These are phyloP conservation scores for Cicer judaicum DNA, from an alignment of 306 rosid species.

Conservation along the genomic window DNA sequence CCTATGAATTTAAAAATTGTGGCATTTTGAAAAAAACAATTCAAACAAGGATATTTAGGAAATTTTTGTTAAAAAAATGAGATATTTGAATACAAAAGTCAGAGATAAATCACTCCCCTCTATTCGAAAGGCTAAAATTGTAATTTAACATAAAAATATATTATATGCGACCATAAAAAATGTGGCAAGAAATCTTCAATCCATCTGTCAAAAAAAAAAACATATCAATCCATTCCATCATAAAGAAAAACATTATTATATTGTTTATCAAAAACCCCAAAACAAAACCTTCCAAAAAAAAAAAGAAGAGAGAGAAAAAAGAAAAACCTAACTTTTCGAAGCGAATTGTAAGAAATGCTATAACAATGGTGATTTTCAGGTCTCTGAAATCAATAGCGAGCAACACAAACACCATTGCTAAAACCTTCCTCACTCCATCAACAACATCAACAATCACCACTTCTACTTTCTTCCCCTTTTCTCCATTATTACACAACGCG, in stretches of 20 bases:
- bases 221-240: background rate
- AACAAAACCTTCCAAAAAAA: background rate
- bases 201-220: too few relatives aligned
- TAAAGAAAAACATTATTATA: background rate
- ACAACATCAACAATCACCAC: conserved; percentile 36
- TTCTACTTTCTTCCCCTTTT: conserved; percentile 14
- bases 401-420: conserved; percentile 45
- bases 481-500: conserved; percentile 24
- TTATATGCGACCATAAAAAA: too few relatives aligned
- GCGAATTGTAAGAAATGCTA: conserved; percentile 30
- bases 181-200: too few relatives aligned
- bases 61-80: too few relatives aligned
- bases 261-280: conserved; percentile 14
- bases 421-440: conserved; percentile 63
- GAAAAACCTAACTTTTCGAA: background rate
- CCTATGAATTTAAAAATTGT: too few relatives aligned
- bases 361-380: conserved; percentile 66
- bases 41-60: too few relatives aligned
- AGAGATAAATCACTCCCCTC: too few relatives aligned
- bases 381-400: conserved; percentile 50
- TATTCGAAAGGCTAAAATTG: too few relatives aligned
- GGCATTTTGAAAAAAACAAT: too few relatives aligned
- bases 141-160: too few relatives aligned
- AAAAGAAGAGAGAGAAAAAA: background rate
- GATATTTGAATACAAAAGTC: too few relatives aligned